Percentiles rank a stretch among this genome's conserved stretches.
phyloP scores from a whole-genome alignment of 75 land plant species.

The Cupressus sempervirens region DNA sequence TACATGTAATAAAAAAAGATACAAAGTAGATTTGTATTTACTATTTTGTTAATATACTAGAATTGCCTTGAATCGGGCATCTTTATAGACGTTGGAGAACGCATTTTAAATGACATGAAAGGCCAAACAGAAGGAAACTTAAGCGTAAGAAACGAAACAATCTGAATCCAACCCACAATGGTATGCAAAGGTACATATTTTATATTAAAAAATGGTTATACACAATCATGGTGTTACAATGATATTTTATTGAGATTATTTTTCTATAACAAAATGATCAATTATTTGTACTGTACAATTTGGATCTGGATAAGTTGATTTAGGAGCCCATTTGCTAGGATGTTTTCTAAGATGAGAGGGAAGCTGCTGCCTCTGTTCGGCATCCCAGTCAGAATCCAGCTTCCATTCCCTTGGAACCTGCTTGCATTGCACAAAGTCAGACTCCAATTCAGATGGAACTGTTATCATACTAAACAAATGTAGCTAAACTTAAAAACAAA shows the following conservation, averaged over 20 bases:
- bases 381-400: slow-evolving; percentile 81
- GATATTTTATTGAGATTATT: slow-evolving; percentile 11
- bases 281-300: slow-evolving; percentile 60
- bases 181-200: neutral
- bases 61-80: neutral
- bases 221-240: neutral
- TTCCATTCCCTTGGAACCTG: slow-evolving; percentile 98
- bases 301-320: slow-evolving; percentile 49
- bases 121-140: neutral
- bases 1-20: neutral
- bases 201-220: neutral
- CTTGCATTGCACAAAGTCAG: neutral
- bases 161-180: neutral
- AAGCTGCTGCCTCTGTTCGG: slow-evolving; percentile 40
- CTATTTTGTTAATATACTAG: neutral
- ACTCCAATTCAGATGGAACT: neutral
- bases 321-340: slow-evolving; percentile 94
- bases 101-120: neutral
- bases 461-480: neutral
- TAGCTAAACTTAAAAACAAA: neutral
- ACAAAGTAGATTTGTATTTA: neutral
- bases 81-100: neutral
- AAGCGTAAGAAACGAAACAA: neutral
- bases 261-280: slow-evolving; percentile 74
- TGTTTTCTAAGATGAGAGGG: slow-evolving; percentile 41